Evolutionary conservation across 1,284 basidiomycete genomes (phyloP).

Genomic region (Sporisorium scitamineum): DNA sequence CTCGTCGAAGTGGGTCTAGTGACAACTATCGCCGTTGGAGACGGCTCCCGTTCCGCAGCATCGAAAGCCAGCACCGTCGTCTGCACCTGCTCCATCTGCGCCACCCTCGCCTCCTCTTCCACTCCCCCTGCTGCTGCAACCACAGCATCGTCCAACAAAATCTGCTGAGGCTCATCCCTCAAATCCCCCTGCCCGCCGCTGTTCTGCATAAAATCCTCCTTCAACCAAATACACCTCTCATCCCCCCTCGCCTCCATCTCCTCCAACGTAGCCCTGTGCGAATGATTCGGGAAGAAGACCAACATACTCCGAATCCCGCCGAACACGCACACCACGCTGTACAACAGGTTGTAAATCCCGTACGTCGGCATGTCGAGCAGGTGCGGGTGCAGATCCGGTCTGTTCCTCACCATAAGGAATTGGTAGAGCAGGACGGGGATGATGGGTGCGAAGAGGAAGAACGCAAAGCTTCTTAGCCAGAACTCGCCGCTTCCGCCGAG

Average conservation of each 20-base stretch:
- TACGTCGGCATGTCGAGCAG: constrained; percentile 36
- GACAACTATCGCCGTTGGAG: constrained; percentile 8
- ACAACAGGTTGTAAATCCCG: constrained; percentile 41
- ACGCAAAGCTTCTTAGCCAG: constrained; percentile 25
- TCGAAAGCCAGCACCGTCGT: neutral
- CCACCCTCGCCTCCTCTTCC: neutral
- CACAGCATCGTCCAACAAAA: too few species aligned
- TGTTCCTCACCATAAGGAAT: constrained; percentile 30
- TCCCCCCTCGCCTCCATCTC: constrained; percentile 38
- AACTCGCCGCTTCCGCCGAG: constrained; percentile 28
- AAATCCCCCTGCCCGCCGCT: constrained; percentile 30
- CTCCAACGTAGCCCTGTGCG: constrained; percentile 17
- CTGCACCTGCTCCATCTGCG: neutral
- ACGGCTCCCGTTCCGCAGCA: neutral
- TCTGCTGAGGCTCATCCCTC: constrained; percentile 28
- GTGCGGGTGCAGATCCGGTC: constrained; percentile 36
- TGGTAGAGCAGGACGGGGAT: constrained; percentile 26
- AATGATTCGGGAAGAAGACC: constrained; percentile 33
- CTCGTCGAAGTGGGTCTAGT: constrained; percentile 1
- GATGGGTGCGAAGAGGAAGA: constrained; percentile 28
- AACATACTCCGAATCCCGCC: constrained; percentile 25
- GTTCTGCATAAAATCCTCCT: constrained; percentile 28
- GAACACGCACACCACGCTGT: constrained; percentile 29
- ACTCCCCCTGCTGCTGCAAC: too few species aligned
- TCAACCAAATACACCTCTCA: constrained; percentile 31